phyloP scores from a whole-genome alignment of 495 filamentous ascomycete species.

The Neurospora cerealis region DNA sequence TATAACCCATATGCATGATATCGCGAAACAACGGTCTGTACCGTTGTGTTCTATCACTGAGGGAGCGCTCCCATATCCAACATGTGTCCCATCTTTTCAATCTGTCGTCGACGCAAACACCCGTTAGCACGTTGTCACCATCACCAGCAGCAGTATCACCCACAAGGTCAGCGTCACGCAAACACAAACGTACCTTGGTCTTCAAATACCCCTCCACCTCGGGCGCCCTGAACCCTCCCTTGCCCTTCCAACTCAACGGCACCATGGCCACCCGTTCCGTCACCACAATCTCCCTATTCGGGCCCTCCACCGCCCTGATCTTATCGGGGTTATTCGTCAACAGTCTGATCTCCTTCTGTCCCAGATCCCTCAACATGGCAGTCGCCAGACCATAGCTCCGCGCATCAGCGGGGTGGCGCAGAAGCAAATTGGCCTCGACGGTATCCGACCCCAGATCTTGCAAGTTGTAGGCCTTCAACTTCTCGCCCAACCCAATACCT shows the following conservation, averaged over 20 bases:
- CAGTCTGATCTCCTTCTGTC: conserved; percentile 63
- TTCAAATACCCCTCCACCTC: conserved; percentile 89
- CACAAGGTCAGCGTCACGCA: background rate
- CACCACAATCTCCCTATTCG: conserved; percentile 75
- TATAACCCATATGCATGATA: too few relatives aligned
- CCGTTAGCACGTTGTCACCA: conserved; percentile 7
- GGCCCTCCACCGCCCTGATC: conserved; percentile 86
- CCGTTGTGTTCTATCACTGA: too few relatives aligned
- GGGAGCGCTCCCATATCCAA: conserved; percentile 21
- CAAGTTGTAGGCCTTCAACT: conserved; percentile 95
- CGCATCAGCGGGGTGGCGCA: conserved; percentile 91
- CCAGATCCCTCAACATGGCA: conserved; percentile 83
- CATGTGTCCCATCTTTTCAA: conserved; percentile 35
- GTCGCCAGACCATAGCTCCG: conserved; percentile 90
- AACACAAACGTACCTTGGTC: conserved; percentile 65
- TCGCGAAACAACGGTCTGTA: too few relatives aligned
- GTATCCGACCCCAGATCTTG: conserved; percentile 94
- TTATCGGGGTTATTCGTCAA: conserved; percentile 99
- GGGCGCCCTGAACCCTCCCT: conserved; percentile 69
- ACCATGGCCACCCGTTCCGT: conserved; percentile 91
- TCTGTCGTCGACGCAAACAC: conserved; percentile 16
- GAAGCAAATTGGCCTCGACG: conserved; percentile 84
- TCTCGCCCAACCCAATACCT: conserved; percentile 88
- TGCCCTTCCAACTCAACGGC: conserved; percentile 85
- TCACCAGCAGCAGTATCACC: background rate